phyloP scores from a whole-genome alignment of 2,329 filamentous ascomycete species.

The Aspergillus phoenicis region DNA sequence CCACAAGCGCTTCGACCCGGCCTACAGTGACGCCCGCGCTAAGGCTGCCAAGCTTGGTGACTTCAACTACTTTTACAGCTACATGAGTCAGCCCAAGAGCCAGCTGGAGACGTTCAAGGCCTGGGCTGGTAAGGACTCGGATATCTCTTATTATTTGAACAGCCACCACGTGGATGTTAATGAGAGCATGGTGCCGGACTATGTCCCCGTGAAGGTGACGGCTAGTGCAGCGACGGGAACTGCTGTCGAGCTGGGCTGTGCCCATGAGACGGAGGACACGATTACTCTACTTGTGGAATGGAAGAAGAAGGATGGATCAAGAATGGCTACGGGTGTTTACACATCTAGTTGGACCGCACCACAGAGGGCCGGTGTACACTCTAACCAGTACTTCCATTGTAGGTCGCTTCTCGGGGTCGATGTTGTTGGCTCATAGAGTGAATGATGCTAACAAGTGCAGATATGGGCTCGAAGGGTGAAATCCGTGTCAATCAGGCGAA shows the following conservation, averaged over 20 bases:
- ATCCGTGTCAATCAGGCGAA: constrained; percentile 91
- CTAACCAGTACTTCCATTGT: constrained; percentile 94
- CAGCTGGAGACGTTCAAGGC: constrained; percentile 94
- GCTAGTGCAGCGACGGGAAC: constrained; percentile 81
- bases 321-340: constrained; percentile 83
- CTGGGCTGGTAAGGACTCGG: constrained; percentile 87
- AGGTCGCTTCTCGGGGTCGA: constrained; percentile 19
- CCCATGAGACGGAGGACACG: constrained; percentile 82
- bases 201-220: constrained; percentile 73
- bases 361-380: constrained; percentile 90
- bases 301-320: constrained; percentile 70
- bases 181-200: constrained; percentile 87
- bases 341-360: constrained; percentile 95
- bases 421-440: not conserved
- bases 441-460: constrained; percentile 24
- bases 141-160: constrained; percentile 96
- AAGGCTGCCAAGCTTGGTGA: constrained; percentile 77
- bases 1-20: constrained; percentile 94
- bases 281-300: constrained; percentile 90
- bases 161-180: constrained; percentile 91
- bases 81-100: constrained; percentile 91
- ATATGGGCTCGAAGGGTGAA: constrained; percentile 81
- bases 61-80: constrained; percentile 98
- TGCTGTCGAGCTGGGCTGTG: constrained; percentile 76
- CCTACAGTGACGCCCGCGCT: constrained; percentile 83